Percentiles rank a stretch among this genome's conserved stretches.
Conservation (phyloP, 2,329 filamentous ascomycete species). For the Talaromyces rugulosus region DNA sequence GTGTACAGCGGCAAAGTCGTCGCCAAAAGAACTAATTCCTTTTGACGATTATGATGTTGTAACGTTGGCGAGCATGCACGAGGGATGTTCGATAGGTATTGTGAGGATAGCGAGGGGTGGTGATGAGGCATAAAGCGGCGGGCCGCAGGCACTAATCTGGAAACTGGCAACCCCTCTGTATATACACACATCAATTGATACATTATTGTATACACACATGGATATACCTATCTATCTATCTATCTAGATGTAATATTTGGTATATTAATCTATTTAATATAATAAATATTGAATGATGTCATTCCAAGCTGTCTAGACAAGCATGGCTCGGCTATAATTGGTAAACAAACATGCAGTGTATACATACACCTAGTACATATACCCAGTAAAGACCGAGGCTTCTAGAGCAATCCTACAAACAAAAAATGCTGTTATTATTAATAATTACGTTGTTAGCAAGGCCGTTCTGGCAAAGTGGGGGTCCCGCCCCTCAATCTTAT, state of each 20-base stretch:
- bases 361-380: neutral
- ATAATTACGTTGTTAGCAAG: neutral
- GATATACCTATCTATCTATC: neutral
- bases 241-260: neutral
- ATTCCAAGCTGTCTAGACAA: neutral
- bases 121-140: no score
- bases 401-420: neutral
- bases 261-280: no score
- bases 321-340: neutral
- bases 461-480: neutral
- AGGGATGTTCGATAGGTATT: no score
- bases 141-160: no score
- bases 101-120: no score
- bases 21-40: no score
- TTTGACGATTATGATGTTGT: no score
- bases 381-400: neutral
- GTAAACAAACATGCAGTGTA: neutral
- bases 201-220: neutral
- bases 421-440: neutral
- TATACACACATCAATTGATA: neutral
- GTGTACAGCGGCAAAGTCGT: no score
- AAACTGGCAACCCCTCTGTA: no score
- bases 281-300: neutral
- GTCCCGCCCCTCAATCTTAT: neutral
- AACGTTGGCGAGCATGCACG: no score